phyloP scores from a whole-genome alignment of 169 alveolate species.

The Eimeria sp. region DNA sequence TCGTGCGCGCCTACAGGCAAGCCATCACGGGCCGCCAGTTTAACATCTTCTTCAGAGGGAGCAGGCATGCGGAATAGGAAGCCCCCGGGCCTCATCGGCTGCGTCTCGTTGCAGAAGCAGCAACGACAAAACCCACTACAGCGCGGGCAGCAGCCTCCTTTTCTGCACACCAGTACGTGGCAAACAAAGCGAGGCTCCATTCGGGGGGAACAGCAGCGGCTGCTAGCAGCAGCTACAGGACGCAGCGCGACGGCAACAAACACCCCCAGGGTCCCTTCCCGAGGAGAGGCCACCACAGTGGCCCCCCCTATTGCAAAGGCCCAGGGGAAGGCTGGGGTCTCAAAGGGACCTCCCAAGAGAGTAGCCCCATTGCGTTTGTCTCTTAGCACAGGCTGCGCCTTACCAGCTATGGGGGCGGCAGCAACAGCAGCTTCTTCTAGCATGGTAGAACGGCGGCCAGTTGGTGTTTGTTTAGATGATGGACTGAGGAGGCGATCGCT shows the following conservation, averaged over 20 bases:
- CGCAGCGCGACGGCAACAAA: neutral
- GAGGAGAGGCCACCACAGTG: neutral
- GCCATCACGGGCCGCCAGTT: neutral
- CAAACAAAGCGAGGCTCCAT: neutral
- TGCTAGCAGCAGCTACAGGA: neutral
- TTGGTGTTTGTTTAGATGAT: neutral
- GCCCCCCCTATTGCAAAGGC: neutral
- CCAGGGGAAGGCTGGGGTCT: neutral
- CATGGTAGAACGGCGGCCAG: neutral
- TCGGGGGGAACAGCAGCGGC: neutral
- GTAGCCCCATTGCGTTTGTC: conserved; percentile 7
- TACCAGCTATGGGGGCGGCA: neutral
- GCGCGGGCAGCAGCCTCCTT: neutral
- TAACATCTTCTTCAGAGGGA: neutral
- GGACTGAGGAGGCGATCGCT: neutral
- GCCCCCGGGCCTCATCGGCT: neutral
- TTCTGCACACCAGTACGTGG: neutral
- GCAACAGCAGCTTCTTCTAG: neutral
- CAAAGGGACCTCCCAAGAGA: neutral
- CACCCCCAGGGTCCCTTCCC: neutral
- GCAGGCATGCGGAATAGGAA: neutral
- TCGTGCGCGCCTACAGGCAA: neutral
- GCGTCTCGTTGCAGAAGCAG: neutral
- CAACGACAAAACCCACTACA: neutral
- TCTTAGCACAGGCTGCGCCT: conserved; percentile 5